phyloP scores from a whole-genome alignment of 441 rosid genomes.

The Hypseocharis bilobata region DNA sequence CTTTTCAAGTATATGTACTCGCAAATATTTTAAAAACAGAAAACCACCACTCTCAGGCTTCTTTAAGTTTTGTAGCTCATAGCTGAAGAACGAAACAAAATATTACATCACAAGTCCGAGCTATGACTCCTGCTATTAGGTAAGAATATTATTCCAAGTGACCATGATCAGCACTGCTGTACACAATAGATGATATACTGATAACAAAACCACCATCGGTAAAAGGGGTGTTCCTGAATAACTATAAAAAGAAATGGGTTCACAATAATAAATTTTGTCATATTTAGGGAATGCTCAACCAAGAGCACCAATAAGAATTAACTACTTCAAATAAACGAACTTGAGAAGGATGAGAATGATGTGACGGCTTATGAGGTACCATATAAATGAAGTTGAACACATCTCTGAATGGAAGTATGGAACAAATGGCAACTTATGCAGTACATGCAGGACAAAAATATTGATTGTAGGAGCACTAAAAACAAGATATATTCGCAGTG shows the following conservation, averaged over 20 bases:
- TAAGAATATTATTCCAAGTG: neutral
- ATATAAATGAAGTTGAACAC: too few species aligned
- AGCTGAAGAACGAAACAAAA: neutral
- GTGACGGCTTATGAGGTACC: too few species aligned
- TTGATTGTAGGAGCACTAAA: neutral
- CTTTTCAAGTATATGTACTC: neutral
- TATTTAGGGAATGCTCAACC: too few species aligned
- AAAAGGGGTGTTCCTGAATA: too few species aligned
- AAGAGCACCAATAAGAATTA: too few species aligned
- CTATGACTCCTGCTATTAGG: neutral
- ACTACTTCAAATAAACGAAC: too few species aligned
- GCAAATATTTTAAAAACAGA: conserved; percentile 1
- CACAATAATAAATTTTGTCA: too few species aligned
- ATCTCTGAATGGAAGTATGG: neutral
- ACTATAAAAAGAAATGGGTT: too few species aligned
- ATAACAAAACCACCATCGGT: conserved; percentile 1
- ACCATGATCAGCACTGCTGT: neutral
- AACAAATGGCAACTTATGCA: neutral
- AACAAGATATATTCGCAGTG: neutral
- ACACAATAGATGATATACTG: neutral
- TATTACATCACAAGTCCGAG: neutral
- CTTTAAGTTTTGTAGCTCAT: neutral
- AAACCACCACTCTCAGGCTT: neutral
- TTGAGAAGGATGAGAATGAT: too few species aligned
- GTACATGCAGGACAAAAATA: neutral